Conservation (phyloP, 2,329 filamentous ascomycete species). For the Hirsutella minnesotensis region DNA sequence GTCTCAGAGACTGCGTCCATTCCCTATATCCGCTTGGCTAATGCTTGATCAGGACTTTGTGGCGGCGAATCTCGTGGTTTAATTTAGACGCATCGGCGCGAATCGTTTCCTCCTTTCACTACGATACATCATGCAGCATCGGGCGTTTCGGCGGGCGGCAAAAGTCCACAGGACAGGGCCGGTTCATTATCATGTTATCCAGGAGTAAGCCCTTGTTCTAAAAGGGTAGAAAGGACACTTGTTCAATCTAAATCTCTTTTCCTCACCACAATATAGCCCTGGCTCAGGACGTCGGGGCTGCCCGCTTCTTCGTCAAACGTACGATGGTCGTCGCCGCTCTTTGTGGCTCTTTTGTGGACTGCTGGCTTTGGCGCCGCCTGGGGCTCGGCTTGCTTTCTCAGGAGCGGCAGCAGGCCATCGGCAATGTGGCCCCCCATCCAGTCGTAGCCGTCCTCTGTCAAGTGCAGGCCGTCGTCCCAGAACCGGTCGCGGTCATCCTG, state of each 20-base stretch:
- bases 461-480: constrained; percentile 52
- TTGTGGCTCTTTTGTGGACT: not conserved
- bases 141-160: not conserved
- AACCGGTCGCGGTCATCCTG: constrained; percentile 32
- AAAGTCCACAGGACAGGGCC: not conserved
- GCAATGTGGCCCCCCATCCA: constrained; percentile 48
- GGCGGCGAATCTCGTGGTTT: constrained; percentile 35
- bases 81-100: not conserved
- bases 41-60: constrained; percentile 40
- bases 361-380: constrained; percentile 9
- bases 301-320: constrained; percentile 38
- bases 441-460: constrained; percentile 47
- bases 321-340: constrained; percentile 21
- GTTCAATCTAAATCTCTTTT: constrained; percentile 37
- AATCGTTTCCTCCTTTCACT: not conserved
- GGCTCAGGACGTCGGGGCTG: constrained; percentile 31
- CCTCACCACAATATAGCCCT: constrained; percentile 43
- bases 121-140: not conserved
- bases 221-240: not conserved
- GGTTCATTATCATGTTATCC: not conserved
- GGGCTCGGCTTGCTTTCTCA: constrained; percentile 12
- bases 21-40: not conserved
- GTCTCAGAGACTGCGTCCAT: constrained; percentile 2
- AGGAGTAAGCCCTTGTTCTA: not conserved
- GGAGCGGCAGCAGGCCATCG: constrained; percentile 35